Percentiles rank a stretch among this genome's conserved stretches.
Conservation (phyloP, 1,284 basidiomycete genomes). For the Tilletia setariae region DNA sequence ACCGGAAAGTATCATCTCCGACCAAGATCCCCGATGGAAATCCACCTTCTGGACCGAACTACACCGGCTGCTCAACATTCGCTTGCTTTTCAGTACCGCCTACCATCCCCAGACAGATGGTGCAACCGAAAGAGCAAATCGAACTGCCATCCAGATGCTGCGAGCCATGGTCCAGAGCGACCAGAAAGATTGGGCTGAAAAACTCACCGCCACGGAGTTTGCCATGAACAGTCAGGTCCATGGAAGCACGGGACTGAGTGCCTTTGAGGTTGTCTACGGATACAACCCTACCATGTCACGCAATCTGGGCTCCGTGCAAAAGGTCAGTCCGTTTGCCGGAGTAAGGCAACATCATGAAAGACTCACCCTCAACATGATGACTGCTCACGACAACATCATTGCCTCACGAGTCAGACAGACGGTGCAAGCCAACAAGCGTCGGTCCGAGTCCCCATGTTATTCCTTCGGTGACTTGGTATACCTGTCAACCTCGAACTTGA, state of each 20-base stretch:
- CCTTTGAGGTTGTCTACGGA: constrained; percentile 14
- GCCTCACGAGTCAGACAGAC: not conserved
- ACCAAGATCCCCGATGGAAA: constrained; percentile 54
- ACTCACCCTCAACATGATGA: constrained; percentile 1
- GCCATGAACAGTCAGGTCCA: constrained; percentile 14
- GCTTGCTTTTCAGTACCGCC: constrained; percentile 41
- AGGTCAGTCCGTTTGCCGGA: not conserved
- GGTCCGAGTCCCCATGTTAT: not conserved
- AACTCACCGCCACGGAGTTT: constrained; percentile 15
- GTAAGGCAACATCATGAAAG: not conserved
- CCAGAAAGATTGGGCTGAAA: constrained; percentile 25
- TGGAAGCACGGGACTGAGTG: constrained; percentile 12
- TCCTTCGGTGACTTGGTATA: not conserved
- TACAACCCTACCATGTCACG: not conserved
- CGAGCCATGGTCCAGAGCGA: constrained; percentile 27
- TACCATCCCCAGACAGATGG: constrained; percentile 57
- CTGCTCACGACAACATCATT: constrained; percentile 4
- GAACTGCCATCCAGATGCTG: constrained; percentile 52
- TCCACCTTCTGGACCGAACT: constrained; percentile 52
- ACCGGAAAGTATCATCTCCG: constrained; percentile 54
- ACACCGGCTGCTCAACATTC: constrained; percentile 32
- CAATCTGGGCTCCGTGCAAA: not conserved
- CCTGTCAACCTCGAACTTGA: not conserved
- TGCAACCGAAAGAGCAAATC: constrained; percentile 58
- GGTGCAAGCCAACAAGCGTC: not conserved